Evolutionary conservation across 805 yeast genomes (phyloP).

Genomic region (Spathaspora boniae): DNA sequence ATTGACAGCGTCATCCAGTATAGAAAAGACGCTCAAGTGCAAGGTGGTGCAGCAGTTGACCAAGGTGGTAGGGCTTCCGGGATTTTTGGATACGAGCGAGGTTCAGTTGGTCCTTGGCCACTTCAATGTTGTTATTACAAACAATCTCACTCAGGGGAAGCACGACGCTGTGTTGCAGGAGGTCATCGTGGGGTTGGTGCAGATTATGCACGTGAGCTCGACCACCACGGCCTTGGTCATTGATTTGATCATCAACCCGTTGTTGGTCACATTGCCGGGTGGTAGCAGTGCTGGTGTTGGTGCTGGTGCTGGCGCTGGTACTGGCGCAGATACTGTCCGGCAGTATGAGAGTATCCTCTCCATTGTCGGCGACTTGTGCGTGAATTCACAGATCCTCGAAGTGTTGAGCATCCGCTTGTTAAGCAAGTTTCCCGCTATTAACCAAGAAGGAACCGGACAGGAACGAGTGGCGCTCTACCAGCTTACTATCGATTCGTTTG

Average conservation of each 20-base stretch:
- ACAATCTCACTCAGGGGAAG: constrained; percentile 35
- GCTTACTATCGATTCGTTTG: constrained; percentile 19
- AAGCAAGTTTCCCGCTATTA: constrained; percentile 22
- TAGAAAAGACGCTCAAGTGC: constrained; percentile 68
- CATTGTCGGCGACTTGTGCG: constrained; percentile 29
- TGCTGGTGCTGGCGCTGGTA: not conserved
- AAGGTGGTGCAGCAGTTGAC: constrained; percentile 64
- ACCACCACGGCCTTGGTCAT: constrained; percentile 30
- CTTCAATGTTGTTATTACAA: constrained; percentile 53
- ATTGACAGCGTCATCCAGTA: constrained; percentile 60
- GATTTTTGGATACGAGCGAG: constrained; percentile 53
- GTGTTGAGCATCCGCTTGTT: constrained; percentile 41
- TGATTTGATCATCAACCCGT: constrained; percentile 49
- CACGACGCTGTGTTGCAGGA: constrained; percentile 50
- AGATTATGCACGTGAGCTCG: constrained; percentile 31
- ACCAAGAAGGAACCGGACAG: constrained; percentile 13
- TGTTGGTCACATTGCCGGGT: constrained; percentile 39
- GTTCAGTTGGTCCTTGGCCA: constrained; percentile 60
- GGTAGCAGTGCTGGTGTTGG: not conserved
- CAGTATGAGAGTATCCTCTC: constrained; percentile 15
- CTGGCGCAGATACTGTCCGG: constrained; percentile 3
- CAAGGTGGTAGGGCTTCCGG: constrained; percentile 47
- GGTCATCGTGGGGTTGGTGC: constrained; percentile 52
- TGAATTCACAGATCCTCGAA: constrained; percentile 42
- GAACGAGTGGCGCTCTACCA: constrained; percentile 5